phyloP scores from a whole-genome alignment of 768 basidiomycete species.

The Piloderma croceum region DNA sequence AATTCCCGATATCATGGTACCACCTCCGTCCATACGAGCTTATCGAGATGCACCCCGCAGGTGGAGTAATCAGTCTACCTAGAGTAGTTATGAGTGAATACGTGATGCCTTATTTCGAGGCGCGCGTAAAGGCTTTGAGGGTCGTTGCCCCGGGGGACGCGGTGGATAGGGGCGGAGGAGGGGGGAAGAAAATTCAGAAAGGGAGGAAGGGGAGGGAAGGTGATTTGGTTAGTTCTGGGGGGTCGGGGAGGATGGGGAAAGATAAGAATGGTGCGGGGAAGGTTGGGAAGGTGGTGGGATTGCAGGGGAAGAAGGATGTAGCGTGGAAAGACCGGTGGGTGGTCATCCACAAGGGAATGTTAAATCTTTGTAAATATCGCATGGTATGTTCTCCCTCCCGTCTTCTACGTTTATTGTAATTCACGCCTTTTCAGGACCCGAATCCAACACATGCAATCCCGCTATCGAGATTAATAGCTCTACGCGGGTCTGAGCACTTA shows the following conservation, averaged over 20 bases:
- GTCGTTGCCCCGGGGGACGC: slow-evolving; percentile 29
- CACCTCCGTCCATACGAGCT: slow-evolving; percentile 57
- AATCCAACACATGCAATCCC: slow-evolving; percentile 35
- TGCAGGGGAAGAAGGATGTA: slow-evolving; percentile 28
- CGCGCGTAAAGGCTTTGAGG: slow-evolving; percentile 46
- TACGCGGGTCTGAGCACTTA: slow-evolving; percentile 41
- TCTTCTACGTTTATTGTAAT: slow-evolving; percentile 1
- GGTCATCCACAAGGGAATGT: slow-evolving; percentile 49
- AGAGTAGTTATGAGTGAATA: slow-evolving; percentile 38
- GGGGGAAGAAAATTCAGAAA: slow-evolving; percentile 13
- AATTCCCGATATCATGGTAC: slow-evolving; percentile 53
- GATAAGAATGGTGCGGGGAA: slow-evolving; percentile 10
- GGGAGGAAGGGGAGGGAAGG: neutral
- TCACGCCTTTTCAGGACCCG: slow-evolving; percentile 28
- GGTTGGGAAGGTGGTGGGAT: slow-evolving; percentile 1
- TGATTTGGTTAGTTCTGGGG: slow-evolving; percentile 6
- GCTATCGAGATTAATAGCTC: slow-evolving; percentile 34
- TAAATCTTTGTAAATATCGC: slow-evolving; percentile 50
- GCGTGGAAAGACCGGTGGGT: slow-evolving; percentile 66
- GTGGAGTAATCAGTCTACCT: slow-evolving; percentile 38
- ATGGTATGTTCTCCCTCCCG: slow-evolving; percentile 34
- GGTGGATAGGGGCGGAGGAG: neutral
- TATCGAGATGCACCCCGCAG: slow-evolving; percentile 56
- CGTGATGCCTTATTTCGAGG: slow-evolving; percentile 54
- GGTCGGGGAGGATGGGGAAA: slow-evolving; percentile 6